phyloP scores from a whole-genome alignment of 2,329 filamentous ascomycete genomes.

The Aschersonia sp. region DNA sequence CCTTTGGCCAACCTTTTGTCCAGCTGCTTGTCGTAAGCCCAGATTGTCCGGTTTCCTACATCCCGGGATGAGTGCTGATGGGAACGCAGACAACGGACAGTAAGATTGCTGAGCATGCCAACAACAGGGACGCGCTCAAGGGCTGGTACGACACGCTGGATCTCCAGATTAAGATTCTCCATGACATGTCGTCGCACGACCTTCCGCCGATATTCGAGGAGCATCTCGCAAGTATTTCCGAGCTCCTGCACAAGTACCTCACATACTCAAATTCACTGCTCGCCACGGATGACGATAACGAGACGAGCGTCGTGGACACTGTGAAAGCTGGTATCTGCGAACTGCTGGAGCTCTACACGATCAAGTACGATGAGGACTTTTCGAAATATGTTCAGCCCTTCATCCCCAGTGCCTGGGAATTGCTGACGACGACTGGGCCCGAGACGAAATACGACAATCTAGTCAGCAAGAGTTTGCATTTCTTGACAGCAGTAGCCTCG shows the following conservation, averaged over 20 bases:
- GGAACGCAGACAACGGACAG: constrained; percentile 45
- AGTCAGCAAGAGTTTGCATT: constrained; percentile 88
- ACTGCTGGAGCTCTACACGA: constrained; percentile 73
- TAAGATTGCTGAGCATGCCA: constrained; percentile 58
- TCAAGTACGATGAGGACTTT: constrained; percentile 94
- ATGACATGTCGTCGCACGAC: constrained; percentile 95
- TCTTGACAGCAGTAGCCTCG: constrained; percentile 77
- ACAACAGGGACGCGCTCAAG: constrained; percentile 60
- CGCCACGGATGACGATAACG: constrained; percentile 75
- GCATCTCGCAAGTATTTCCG: constrained; percentile 62
- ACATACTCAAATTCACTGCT: constrained; percentile 75
- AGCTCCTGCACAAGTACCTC: constrained; percentile 82
- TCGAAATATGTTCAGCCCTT: constrained; percentile 67
- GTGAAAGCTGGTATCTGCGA: constrained; percentile 93
- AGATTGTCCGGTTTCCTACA: not conserved
- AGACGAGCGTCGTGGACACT: constrained; percentile 70
- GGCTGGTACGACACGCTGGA: constrained; percentile 76
- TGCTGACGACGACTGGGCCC: constrained; percentile 72
- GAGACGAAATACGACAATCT: constrained; percentile 90
- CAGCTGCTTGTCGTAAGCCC: constrained; percentile 54
- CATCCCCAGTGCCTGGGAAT: constrained; percentile 78
- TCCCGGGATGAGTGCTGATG: constrained; percentile 1
- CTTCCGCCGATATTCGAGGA: constrained; percentile 90
- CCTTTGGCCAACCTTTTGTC: constrained; percentile 75
- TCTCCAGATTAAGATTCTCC: constrained; percentile 80